Evolutionary conservation across 2,329 filamentous ascomycete species (phyloP).

Genomic region (Clonostachys chloroleuca): DNA sequence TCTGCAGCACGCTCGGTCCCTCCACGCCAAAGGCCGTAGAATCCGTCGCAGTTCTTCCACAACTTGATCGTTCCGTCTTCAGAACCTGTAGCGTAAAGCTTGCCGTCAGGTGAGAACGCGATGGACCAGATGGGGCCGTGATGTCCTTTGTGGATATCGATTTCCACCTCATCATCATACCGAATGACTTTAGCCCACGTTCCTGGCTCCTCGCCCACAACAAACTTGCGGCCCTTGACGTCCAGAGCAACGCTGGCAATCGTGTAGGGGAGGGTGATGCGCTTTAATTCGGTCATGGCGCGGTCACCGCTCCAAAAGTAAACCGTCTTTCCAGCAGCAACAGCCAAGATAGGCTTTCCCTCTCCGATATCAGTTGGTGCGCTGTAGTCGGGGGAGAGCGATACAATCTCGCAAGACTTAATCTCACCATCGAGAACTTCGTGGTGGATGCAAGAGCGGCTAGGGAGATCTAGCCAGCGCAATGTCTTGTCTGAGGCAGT

Average conservation of each 20-base stretch:
- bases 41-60: conserved; percentile 67
- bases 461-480: conserved; percentile 89
- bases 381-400: conserved; percentile 54
- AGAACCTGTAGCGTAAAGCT: conserved; percentile 91
- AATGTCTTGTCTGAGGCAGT: conserved; percentile 91
- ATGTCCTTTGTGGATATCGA: conserved; percentile 94
- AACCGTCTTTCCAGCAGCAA: conserved; percentile 89
- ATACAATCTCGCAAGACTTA: conserved; percentile 86
- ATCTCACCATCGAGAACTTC: conserved; percentile 80
- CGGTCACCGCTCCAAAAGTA: conserved; percentile 83
- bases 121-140: conserved; percentile 97
- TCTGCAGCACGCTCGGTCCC: conserved; percentile 30
- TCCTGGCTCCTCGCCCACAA: conserved; percentile 86
- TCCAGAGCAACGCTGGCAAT: conserved; percentile 90
- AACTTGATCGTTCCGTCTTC: conserved; percentile 98
- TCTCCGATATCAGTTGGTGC: conserved; percentile 59
- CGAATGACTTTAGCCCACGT: conserved; percentile 97
- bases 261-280: conserved; percentile 74
- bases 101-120: conserved; percentile 90
- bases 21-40: conserved; percentile 60
- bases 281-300: conserved; percentile 72
- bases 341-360: conserved; percentile 71
- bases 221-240: conserved; percentile 72
- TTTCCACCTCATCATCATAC: conserved; percentile 76
- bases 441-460: conserved; percentile 69